These are phyloP conservation scores for Xylariaceae sp. DNA, from an alignment of 2,329 filamentous ascomycete species.

Conservation along the genomic window DNA sequence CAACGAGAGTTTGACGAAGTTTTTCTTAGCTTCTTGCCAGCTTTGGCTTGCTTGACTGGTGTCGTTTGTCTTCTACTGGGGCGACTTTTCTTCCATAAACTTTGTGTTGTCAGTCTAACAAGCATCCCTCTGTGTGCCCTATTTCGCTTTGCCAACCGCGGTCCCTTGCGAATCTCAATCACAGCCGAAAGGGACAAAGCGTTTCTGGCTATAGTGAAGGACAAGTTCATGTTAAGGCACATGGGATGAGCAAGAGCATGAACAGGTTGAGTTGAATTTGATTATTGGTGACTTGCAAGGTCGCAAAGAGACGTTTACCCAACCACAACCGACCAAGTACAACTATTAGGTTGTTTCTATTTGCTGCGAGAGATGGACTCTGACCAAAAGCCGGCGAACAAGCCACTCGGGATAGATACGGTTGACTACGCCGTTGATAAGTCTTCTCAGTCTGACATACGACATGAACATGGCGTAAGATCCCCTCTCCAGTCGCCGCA, in stretches of 20 bases:
- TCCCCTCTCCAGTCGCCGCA: slow-evolving; percentile 1
- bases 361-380: slow-evolving; percentile 19
- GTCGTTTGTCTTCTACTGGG: too few species aligned
- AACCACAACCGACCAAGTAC: slow-evolving; percentile 5
- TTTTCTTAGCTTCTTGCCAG: too few species aligned
- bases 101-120: background rate
- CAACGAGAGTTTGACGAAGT: too few species aligned
- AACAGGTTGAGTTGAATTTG: background rate
- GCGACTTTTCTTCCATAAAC: too few species aligned
- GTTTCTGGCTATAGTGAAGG: background rate
- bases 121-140: background rate
- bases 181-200: background rate
- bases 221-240: background rate
- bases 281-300: slow-evolving; percentile 3
- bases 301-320: slow-evolving; percentile 1
- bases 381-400: slow-evolving; percentile 9
- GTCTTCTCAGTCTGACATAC: background rate
- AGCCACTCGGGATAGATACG: slow-evolving; percentile 2
- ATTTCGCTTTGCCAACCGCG: background rate
- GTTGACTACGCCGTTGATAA: slow-evolving; percentile 4
- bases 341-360: slow-evolving; percentile 25
- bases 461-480: slow-evolving; percentile 2
- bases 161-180: background rate
- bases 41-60: too few species aligned
- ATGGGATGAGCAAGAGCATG: background rate